A percentile compares a stretch with the other conserved stretches of the same genome.
Evolutionary conservation across 1,284 basidiomycete species (phyloP).

Genomic region (Rhodotorula sp.): DNA sequence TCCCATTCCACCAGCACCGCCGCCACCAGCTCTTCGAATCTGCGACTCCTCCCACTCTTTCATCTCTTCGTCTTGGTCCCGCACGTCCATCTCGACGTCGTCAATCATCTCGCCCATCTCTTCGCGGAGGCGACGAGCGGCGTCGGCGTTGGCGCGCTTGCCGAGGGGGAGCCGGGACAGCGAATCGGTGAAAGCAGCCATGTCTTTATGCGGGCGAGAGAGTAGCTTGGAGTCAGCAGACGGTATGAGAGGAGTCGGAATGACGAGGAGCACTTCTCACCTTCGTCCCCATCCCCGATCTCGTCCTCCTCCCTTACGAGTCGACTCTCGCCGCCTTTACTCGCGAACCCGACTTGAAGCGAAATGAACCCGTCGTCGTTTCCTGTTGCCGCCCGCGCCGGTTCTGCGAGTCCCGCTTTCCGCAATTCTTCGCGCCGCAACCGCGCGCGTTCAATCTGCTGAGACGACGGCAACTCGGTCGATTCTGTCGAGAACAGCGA

Average conservation of each 20-base stretch:
- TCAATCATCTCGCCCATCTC: conserved; percentile 83
- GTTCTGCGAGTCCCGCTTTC: conserved; percentile 2
- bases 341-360: conserved; percentile 60
- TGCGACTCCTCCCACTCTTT: conserved; percentile 89
- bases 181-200: conserved; percentile 84
- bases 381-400: neutral
- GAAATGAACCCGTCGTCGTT: conserved; percentile 74
- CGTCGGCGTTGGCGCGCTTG: conserved; percentile 74
- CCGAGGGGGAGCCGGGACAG: conserved; percentile 82
- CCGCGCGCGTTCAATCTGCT: conserved; percentile 28
- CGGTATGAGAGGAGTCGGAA: conserved; percentile 60
- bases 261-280: conserved; percentile 53
- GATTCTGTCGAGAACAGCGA: neutral
- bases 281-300: conserved; percentile 86
- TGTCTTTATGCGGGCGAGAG: conserved; percentile 57
- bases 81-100: conserved; percentile 64
- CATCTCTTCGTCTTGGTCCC: conserved; percentile 77
- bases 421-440: conserved; percentile 32
- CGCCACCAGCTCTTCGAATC: conserved; percentile 64
- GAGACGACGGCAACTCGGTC: conserved; percentile 7
- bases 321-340: conserved; percentile 65
- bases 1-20: conserved; percentile 35
- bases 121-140: conserved; percentile 67
- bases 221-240: too few relatives aligned
- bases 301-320: conserved; percentile 89